phyloP scores from a whole-genome alignment of 768 basidiomycete genomes.

The Boletus reticuloceps region DNA sequence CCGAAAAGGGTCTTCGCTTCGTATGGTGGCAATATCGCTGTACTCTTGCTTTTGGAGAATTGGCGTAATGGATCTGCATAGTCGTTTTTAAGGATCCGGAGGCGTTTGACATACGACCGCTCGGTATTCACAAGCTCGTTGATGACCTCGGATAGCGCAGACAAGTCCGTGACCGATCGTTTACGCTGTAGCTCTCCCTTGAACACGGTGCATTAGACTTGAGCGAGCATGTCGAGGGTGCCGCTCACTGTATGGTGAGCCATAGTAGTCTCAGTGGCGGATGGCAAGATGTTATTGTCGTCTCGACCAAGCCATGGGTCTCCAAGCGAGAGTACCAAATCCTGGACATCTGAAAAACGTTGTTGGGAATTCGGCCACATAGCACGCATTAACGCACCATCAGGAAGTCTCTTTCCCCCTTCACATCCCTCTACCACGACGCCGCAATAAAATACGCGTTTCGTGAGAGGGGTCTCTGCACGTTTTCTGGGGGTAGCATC shows the following conservation, averaged over 20 bases:
- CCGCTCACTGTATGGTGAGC: slow-evolving; percentile 44
- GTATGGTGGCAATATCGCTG: slow-evolving; percentile 83
- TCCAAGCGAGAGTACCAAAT: slow-evolving; percentile 75
- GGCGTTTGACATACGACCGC: slow-evolving; percentile 80
- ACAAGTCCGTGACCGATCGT: slow-evolving; percentile 61
- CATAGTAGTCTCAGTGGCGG: slow-evolving; percentile 38
- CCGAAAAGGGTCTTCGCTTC: slow-evolving; percentile 93
- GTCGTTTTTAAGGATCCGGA: slow-evolving; percentile 78
- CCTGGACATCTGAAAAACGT: slow-evolving; percentile 61
- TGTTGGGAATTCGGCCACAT: slow-evolving; percentile 7
- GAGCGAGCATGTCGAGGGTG: neutral
- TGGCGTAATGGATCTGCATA: slow-evolving; percentile 90
- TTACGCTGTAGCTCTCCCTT: slow-evolving; percentile 38
- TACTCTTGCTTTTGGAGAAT: slow-evolving; percentile 82
- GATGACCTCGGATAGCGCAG: slow-evolving; percentile 69
- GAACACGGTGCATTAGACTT: slow-evolving; percentile 11
- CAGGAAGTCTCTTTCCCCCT: slow-evolving; percentile 61
- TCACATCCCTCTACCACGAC: slow-evolving; percentile 87
- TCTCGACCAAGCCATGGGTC: slow-evolving; percentile 55
- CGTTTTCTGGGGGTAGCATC: slow-evolving; percentile 47
- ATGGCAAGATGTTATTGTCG: slow-evolving; percentile 47
- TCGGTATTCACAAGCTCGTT: slow-evolving; percentile 90
- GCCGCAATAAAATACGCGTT: slow-evolving; percentile 85
- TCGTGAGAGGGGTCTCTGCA: slow-evolving; percentile 48
- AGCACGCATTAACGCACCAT: slow-evolving; percentile 43